Evolutionary conservation across 2,329 filamentous ascomycete genomes (phyloP), one percentile per base, ranked within the genome.

Genomic region (Cercospora nicotianae): DNA sequence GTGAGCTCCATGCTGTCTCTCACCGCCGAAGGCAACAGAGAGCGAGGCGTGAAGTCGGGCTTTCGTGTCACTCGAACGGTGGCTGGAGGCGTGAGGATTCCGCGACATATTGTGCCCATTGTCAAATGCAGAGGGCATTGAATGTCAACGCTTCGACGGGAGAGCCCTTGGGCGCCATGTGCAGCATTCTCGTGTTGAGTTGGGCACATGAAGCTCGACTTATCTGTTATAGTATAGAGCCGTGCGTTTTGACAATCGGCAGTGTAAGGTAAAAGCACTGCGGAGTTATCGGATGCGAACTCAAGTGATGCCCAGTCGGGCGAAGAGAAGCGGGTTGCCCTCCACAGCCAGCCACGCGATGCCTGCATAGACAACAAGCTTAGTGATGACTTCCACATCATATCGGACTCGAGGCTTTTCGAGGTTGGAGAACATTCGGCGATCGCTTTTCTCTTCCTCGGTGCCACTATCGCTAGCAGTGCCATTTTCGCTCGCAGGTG

Each of bases 311-410:
- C 75, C 75, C 20, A 75, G 57, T 55, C 31, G 62, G 18, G 60
- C 64, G 76, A 95, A 94, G 48, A 92, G 79, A 28, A 92, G 82
- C 0, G 91, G 91, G 71, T 90, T 89, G n/a, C 86, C 83, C 72
- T 92, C 91, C 1, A 92, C 89, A 2, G 92, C 91, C 68, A 96
- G 83, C 89, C 90, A 93, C 62, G 86, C 93, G 78, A 97, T 96
- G 93, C 94, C 95, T 67, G 91, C 87, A 82, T 99, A 99, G 26
- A 99, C 93, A 74, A 99, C 91, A 69, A 99, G 81, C 81, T 97
- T 98, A 5, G 95, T 98, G 42, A 99, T 91, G 45, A 99, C 94
- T 80, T 99, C 95, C n/a, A 98, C 94, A 80, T 99, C 95, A 77
- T 98, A 99, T 74, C 94, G 86, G 68, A 97, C 94, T 72, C 95